These are phyloP conservation scores for Gremmenia infestans DNA, from an alignment of 2,329 filamentous ascomycete species.

Conservation along the genomic window DNA sequence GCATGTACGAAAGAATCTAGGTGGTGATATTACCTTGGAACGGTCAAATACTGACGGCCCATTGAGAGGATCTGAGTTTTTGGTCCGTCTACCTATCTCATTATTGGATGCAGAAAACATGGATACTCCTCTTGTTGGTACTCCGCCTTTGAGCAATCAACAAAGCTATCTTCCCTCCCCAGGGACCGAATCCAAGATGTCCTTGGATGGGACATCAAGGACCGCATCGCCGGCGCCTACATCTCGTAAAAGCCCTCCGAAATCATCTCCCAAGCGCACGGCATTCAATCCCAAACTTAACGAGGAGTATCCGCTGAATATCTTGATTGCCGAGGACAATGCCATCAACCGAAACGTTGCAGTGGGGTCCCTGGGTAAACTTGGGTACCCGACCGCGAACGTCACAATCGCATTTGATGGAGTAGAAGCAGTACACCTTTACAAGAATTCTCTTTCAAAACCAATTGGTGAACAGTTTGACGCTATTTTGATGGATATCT, in stretches of 20 bases:
- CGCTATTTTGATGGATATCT: constrained; percentile 68
- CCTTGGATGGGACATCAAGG: not conserved
- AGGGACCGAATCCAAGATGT: constrained; percentile 1
- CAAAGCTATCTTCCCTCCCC: constrained; percentile 2
- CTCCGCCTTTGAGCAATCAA: constrained; percentile 15
- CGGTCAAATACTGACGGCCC: constrained; percentile 58
- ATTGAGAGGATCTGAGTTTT: constrained; percentile 60
- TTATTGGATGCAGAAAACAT: constrained; percentile 13
- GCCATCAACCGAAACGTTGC: constrained; percentile 65
- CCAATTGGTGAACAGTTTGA: constrained; percentile 42
- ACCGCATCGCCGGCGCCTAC: not conserved
- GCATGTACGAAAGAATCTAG: constrained; percentile 57
- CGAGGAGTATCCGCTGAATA: constrained; percentile 56
- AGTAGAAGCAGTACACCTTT: constrained; percentile 59
- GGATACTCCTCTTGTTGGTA: constrained; percentile 20
- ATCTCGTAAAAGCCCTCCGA: not conserved
- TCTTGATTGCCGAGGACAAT: constrained; percentile 70
- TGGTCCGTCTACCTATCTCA: constrained; percentile 54
- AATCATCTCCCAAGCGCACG: constrained; percentile 8
- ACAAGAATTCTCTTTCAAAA: constrained; percentile 40
- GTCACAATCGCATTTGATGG: constrained; percentile 65
- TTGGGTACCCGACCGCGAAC: constrained; percentile 52
- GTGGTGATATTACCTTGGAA: constrained; percentile 61
- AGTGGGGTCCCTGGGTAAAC: constrained; percentile 59
- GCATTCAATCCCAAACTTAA: constrained; percentile 53